Evolutionary conservation across 1,284 basidiomycete genomes (phyloP).

Genomic region (Papiliotrema terrestris): DNA sequence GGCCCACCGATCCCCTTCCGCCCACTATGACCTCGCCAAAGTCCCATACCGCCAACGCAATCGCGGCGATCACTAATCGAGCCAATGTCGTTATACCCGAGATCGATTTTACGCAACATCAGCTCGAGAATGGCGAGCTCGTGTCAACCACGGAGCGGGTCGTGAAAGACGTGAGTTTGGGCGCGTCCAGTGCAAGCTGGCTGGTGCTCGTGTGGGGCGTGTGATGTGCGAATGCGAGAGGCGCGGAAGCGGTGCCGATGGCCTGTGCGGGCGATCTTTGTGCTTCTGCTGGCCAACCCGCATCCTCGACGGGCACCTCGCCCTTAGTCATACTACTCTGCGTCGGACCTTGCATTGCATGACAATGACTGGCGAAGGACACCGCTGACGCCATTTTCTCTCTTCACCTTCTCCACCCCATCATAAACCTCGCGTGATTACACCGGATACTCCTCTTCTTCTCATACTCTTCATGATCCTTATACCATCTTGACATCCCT

Average conservation of each 20-base stretch:
- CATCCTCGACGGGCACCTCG: no score
- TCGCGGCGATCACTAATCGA: conserved; percentile 42
- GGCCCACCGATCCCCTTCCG: background rate
- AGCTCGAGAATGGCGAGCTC: conserved; percentile 78
- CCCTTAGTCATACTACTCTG: no score
- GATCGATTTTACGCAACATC: conserved; percentile 84
- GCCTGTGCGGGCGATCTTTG: no score
- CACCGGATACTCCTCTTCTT: no score
- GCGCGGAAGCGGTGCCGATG: background rate
- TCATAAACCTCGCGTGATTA: no score
- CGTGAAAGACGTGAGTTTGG: conserved; percentile 49
- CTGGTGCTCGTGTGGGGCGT: background rate
- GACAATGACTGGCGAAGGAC: no score
- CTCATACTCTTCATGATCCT: no score
- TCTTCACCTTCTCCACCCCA: no score
- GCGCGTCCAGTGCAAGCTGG: background rate
- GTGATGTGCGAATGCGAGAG: background rate
- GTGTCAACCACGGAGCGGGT: conserved; percentile 59
- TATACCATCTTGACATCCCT: no score
- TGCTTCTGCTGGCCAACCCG: background rate
- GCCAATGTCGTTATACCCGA: conserved; percentile 56
- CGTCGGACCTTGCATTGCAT: no score
- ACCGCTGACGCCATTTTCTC: no score
- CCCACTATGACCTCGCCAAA: conserved; percentile 36
- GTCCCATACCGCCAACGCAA: conserved; percentile 45